Evolutionary conservation across 2,329 filamentous ascomycete species (phyloP), one percentile per base, ranked within the genome.

Genomic region (Aureobasidium subglaciale): DNA sequence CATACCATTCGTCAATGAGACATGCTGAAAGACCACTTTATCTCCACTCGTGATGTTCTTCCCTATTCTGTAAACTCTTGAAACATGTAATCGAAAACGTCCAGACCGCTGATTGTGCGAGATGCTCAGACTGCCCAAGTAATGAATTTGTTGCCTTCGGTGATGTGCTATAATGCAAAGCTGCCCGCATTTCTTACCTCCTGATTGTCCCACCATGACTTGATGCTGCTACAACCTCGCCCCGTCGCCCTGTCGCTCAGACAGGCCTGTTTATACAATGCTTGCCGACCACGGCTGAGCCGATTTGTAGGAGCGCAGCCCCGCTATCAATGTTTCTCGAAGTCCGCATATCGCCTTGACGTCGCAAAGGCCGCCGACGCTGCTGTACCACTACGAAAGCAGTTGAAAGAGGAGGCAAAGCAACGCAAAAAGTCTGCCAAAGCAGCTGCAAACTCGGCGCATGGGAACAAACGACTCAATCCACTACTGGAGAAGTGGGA

Each of bases 401-500:
- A 71, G 55, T 60, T 73, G 32, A 73, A 73, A 61, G 70, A 72
- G 57, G 68, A 73, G 61, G 68, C 68, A 20, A 72, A 71, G 56
- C 61, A 59, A 22, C 65, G 63, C 41, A 67, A 67, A 45, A 61
- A 58, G 16, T 56, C 58, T 55, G 59, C 59, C 18, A 64, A 64
- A 59, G 53, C 34, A 34, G 58, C 48, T 61, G 62, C 35, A 59
- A 57, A 55, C n/a, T n/a, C n/a, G 41, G 56, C n/a, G 40, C 42
- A 25, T 22, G 48, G 37, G 3, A 37, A 48, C 1, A 60, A 58
- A 1, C 35, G 43, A 32, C 16, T 50, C 4, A 60, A 68, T 30
- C 43, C 63, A 9, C 35, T 62, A 38, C 58, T 73, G 52, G 68
- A 74, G 37, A 84, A 85, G 30, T 99, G 93, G 93, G 89, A 96